Evolutionary conservation across 2,329 filamentous ascomycete species (phyloP).

Genomic region (Metarhizium guizhouense): DNA sequence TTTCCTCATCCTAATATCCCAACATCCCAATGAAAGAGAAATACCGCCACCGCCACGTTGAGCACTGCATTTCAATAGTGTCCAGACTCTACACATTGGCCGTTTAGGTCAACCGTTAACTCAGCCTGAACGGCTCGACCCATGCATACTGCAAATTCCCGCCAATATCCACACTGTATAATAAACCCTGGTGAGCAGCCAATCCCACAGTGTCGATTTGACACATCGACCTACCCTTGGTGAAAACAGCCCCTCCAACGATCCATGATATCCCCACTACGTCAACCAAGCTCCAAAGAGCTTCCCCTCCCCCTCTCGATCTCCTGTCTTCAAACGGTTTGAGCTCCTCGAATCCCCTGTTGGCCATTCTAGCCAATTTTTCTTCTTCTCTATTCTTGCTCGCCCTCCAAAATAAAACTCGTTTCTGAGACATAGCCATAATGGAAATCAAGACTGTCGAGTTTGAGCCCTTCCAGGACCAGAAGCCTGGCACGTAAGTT

Average conservation of each 20-base stretch:
- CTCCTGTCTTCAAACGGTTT: too few species aligned
- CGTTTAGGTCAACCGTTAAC: not conserved
- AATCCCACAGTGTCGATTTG: constrained; percentile 13
- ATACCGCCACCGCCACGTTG: not conserved
- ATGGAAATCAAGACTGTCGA: constrained; percentile 73
- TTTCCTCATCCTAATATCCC: not conserved
- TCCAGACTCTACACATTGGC: not conserved
- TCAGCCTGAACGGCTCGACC: not conserved
- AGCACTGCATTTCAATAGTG: not conserved
- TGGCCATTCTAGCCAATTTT: not conserved
- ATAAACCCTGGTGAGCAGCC: not conserved
- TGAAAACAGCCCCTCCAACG: not conserved
- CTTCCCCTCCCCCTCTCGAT: constrained; percentile 11
- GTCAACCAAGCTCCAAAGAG: constrained; percentile 16
- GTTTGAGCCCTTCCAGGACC: constrained; percentile 81
- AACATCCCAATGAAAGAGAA: not conserved
- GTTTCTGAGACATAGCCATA: constrained; percentile 14
- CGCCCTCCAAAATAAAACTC: not conserved
- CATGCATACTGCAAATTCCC: not conserved
- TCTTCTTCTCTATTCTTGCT: not conserved
- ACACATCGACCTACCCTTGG: not conserved
- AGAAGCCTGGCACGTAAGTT: constrained; percentile 98
- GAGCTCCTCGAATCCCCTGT: not conserved
- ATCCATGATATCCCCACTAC: not conserved
- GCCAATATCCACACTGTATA: not conserved